Percentiles rank a stretch among this genome's conserved stretches.
phyloP scores from a whole-genome alignment of 2,329 filamentous ascomycete species.

The Aspergillus sp. region DNA sequence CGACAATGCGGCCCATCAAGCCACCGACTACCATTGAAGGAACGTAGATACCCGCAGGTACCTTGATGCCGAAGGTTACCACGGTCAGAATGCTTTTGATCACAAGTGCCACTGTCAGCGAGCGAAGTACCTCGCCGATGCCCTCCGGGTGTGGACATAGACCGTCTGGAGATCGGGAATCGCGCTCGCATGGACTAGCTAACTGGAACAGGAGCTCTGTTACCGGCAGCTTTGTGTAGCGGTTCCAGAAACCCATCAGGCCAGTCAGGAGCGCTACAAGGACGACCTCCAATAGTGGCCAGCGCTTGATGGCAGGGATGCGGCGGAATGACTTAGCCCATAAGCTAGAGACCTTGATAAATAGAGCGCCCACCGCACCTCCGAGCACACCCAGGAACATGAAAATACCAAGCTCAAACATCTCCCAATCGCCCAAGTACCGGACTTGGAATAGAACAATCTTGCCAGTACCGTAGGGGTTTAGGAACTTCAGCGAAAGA shows the following conservation, averaged over 20 bases:
- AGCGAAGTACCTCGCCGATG: constrained; percentile 74
- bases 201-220: constrained; percentile 88
- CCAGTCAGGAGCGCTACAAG: constrained; percentile 85
- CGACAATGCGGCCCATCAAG: constrained; percentile 82
- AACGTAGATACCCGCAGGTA: constrained; percentile 95
- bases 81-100: constrained; percentile 87
- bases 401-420: constrained; percentile 85
- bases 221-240: constrained; percentile 82
- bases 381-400: constrained; percentile 83
- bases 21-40: constrained; percentile 98
- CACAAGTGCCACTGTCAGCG: constrained; percentile 74
- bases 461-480: constrained; percentile 94
- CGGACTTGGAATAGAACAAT: constrained; percentile 96
- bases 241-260: constrained; percentile 88
- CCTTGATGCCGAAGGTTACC: constrained; percentile 93
- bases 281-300: constrained; percentile 82
- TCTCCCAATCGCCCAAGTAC: constrained; percentile 87
- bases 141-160: constrained; percentile 75
- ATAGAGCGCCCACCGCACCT: constrained; percentile 80
- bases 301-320: constrained; percentile 74
- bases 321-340: constrained; percentile 91
- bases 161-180: constrained; percentile 67
- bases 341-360: constrained; percentile 90
- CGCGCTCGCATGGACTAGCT: constrained; percentile 75
- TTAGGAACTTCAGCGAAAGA: constrained; percentile 87